Evolutionary conservation across 2,329 filamentous ascomycete species (phyloP), one percentile per base, ranked within the genome.

Genomic region (Penicillium capsulatum): DNA sequence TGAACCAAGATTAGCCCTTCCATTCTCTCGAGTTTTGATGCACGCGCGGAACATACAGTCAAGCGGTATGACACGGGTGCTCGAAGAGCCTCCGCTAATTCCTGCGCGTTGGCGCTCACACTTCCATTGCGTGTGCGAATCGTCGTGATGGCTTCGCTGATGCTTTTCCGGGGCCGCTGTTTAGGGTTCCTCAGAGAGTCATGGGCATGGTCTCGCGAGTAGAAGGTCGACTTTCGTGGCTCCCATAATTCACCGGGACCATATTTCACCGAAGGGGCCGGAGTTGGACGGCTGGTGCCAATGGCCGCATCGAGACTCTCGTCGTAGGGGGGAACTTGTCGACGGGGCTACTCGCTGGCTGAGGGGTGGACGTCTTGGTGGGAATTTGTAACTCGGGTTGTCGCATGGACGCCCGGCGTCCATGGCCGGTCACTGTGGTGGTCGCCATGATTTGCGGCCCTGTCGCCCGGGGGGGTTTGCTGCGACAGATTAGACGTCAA

Each of bases 31-130:
- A 4, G 26, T 6, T 28, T 14, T 28, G 5, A 7, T 28, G 26
- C 26, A 28, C 7, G 10, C 13, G 6, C n/a, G 26, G 11, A 14
- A 60, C 74, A 59, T 84, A 96, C 91, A 65, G 95, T 80, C 48
- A 97, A 79, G 66, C 76, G 89, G 45, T 86, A 83, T 10, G 91
- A 97, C 20, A 98, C 76, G 4, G 92, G 92, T 27, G 90, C 91
- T 59, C 84, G 86, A 44, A 98, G 76, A 36, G 90, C 89, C 64
- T 92, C 87, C 31, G 89, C 90, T 56, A 98, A 80, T 66, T 97
- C 91, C 45, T 94, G 87, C 38, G 89, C 90, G 68, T 94, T 95
- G 62, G 91, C 86, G 69, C 83, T 90, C 55, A 96, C 83, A 64
- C 90, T 97, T 36, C 80, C 86, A 56, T 83, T 86, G 55, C 89